A percentile compares a stretch with the other conserved stretches of the same genome.
phyloP scores from a whole-genome alignment of 2,329 filamentous ascomycete genomes.

The Cladosporium cucumerinum region DNA sequence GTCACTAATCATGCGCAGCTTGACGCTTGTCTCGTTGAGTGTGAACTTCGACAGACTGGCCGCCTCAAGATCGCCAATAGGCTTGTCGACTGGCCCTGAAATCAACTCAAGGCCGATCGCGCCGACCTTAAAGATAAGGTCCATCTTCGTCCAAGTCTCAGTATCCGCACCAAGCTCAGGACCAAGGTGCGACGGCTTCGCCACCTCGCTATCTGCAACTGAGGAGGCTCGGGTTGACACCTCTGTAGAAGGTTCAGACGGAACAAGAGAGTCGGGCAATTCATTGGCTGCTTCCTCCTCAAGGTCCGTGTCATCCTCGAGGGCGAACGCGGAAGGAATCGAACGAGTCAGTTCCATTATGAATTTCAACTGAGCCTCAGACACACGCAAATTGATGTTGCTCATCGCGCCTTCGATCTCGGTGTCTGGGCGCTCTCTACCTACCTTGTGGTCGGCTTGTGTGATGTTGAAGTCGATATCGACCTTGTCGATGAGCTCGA shows the following conservation, averaged over 20 bases:
- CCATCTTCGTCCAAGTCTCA: constrained; percentile 86
- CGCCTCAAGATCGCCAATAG: constrained; percentile 72
- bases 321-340: constrained; percentile 81
- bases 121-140: constrained; percentile 84
- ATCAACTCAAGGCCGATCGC: constrained; percentile 87
- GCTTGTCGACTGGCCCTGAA: constrained; percentile 68
- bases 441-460: constrained; percentile 79
- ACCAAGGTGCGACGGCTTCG: constrained; percentile 32
- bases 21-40: constrained; percentile 85
- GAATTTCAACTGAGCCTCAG: constrained; percentile 87
- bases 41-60: constrained; percentile 92
- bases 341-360: constrained; percentile 82
- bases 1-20: constrained; percentile 89
- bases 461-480: constrained; percentile 91
- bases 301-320: constrained; percentile 63
- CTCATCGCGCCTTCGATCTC: constrained; percentile 92
- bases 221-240: constrained; percentile 42
- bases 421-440: constrained; percentile 77
- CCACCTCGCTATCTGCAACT: constrained; percentile 19
- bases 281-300: constrained; percentile 73
- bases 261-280: constrained; percentile 56
- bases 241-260: constrained; percentile 49
- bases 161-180: constrained; percentile 68
- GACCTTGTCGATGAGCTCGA: constrained; percentile 96
- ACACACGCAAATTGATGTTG: constrained; percentile 84